Percentiles rank a stretch among this genome's conserved stretches.
phyloP scores from a whole-genome alignment of 495 filamentous ascomycete genomes.

The Penicillium paxilli region DNA sequence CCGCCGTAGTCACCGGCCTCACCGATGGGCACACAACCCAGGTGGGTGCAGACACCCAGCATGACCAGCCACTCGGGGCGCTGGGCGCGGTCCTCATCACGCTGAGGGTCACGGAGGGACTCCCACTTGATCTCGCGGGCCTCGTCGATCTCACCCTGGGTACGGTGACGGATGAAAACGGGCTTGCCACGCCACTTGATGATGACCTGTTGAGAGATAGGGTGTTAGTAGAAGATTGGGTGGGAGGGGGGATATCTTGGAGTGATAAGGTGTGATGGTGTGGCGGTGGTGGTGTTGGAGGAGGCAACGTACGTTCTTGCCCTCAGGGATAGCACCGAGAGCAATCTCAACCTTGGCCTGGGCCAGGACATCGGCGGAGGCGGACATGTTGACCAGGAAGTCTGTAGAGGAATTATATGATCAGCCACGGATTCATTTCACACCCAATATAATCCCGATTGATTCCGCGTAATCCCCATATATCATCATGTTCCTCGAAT shows the following conservation, averaged over 20 bases:
- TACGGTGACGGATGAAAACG: conserved; percentile 99
- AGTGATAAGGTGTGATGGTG: no score
- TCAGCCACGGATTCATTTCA: conserved; percentile 10
- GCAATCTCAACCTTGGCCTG: conserved; percentile 99
- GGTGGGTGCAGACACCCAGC: conserved; percentile 98
- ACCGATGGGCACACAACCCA: conserved; percentile 99
- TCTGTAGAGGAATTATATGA: conserved; percentile 55
- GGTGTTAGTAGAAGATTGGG: conserved; percentile 9
- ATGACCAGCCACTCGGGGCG: conserved; percentile 99
- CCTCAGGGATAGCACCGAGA: conserved; percentile 87
- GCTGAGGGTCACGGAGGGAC: conserved; percentile 83
- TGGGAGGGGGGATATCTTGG: background rate
- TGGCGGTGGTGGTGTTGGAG: background rate
- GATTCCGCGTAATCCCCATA: background rate
- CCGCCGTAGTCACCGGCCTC: no score
- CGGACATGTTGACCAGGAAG: conserved; percentile 99
- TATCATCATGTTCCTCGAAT: background rate
- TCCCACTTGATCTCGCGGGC: conserved; percentile 76
- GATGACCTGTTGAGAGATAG: conserved; percentile 78
- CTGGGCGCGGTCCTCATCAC: conserved; percentile 90
- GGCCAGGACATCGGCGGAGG: conserved; percentile 96
- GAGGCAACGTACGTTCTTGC: conserved; percentile 85
- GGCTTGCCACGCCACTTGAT: conserved; percentile 99
- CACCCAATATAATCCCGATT: conserved; percentile 1
- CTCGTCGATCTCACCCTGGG: conserved; percentile 79